Percentiles rank a stretch among this genome's conserved stretches.
Conservation (phyloP, 805 yeast genomes). For the Groenewaldozyma tartarivorans region DNA sequence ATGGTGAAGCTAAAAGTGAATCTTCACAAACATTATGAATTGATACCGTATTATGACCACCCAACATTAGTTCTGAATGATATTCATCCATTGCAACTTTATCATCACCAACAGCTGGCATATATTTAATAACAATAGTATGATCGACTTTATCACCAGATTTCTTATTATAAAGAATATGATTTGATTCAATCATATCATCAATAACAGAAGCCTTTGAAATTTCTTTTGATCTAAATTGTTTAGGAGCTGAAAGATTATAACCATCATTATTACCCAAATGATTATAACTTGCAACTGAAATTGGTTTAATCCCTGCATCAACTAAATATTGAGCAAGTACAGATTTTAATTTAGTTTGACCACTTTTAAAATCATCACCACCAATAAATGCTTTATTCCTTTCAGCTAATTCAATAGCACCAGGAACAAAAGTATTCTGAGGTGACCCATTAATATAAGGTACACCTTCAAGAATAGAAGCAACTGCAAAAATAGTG, state of each 20-base stretch:
- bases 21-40: slow-evolving; percentile 96
- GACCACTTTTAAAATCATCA: slow-evolving; percentile 95
- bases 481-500: slow-evolving; percentile 89
- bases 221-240: slow-evolving; percentile 91
- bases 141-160: slow-evolving; percentile 76
- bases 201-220: slow-evolving; percentile 89
- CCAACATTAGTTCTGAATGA: slow-evolving; percentile 92
- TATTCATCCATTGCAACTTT: slow-evolving; percentile 99
- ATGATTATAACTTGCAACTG: slow-evolving; percentile 93
- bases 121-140: slow-evolving; percentile 88
- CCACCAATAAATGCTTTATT: slow-evolving; percentile 80
- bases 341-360: slow-evolving; percentile 92
- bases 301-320: slow-evolving; percentile 92
- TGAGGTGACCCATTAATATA: slow-evolving; percentile 97
- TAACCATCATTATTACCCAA: slow-evolving; percentile 94
- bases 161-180: slow-evolving; percentile 73
- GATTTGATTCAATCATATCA: slow-evolving; percentile 84
- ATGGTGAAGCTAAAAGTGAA: slow-evolving; percentile 87
- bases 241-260: slow-evolving; percentile 84
- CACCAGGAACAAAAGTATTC: slow-evolving; percentile 95
- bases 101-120: slow-evolving; percentile 91
- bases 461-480: slow-evolving; percentile 78
- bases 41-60: slow-evolving; percentile 91
- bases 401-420: slow-evolving; percentile 77
- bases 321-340: slow-evolving; percentile 92